Base-by-base conservation (phyloP, 73 alveolate species). In the Symbiodinium pilosum region DNA sequence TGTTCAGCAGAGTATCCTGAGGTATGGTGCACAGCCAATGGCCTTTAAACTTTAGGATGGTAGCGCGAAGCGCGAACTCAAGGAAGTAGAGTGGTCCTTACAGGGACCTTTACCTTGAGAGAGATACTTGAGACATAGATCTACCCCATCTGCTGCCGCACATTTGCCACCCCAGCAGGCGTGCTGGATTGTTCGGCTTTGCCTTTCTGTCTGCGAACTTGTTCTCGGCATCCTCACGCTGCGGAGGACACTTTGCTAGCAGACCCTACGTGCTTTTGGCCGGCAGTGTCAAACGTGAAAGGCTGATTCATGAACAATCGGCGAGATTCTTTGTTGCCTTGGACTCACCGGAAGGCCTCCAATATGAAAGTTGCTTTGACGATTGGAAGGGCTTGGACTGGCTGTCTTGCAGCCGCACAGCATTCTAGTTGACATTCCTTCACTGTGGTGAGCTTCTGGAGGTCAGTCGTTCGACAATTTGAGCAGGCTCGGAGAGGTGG, bases 261-360 rank as follows among this genome's bases (percentile, higher is more conserved):
- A 30, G 6, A n/a, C 44, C 44, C 24, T 36, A n/a, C n/a, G 11
- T 32, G 44, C 9, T 42, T 0, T 4, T 47, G 92, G 92, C 9
- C 1, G 8, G 43, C 18, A 7, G 75, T 20, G 36, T 43, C 18
- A 11, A 3, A 34, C 43, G 6, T 39, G 32, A 18, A 34, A 91
- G 97, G 97, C 97, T 91, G 51, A 71, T 91, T 56, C 97, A 91
- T n/a, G 97, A 91, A 14, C 97, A 91, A 32, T 91, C 97, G 6
- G 97, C 97, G 4, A 87, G 97, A 32, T 91, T 91, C 77, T 91
- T 91, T 34, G 89, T 91, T 43, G 97, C 89, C 38, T 32, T 91
- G 97, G 97, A 91, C 44, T 54, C 85, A 32, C 44, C 85, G 24
- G 85, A 73, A 73, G 85, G 95, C 85, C 42, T 47, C 59, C 59